Conservation (phyloP, 805 yeast species). For the Zygoascus ofunaensis region DNA sequence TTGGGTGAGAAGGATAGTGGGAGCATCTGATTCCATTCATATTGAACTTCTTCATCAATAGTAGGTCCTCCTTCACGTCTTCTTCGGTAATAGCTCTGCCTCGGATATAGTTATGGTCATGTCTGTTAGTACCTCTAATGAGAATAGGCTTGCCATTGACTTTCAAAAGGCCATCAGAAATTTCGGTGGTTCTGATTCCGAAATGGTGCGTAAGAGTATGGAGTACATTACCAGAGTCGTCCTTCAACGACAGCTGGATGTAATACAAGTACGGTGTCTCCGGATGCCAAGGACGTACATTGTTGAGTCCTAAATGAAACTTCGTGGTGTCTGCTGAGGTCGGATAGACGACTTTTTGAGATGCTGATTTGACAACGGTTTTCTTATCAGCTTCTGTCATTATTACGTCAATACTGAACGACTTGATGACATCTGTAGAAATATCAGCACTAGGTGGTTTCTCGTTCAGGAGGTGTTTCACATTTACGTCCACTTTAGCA, state of each 20-base stretch:
- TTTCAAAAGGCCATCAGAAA: slow-evolving; percentile 22
- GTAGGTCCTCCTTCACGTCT: slow-evolving; percentile 27
- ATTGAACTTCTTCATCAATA: slow-evolving; percentile 30
- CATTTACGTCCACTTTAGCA: not conserved
- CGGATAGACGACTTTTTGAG: not conserved
- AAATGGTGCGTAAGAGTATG: slow-evolving; percentile 20
- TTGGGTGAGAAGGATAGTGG: slow-evolving; percentile 33
- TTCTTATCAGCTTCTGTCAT: not conserved
- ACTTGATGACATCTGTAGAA: not conserved
- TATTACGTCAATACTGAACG: not conserved
- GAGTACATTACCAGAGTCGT: slow-evolving; percentile 6
- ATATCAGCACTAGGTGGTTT: not conserved
- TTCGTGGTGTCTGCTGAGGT: not conserved
- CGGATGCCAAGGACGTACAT: slow-evolving; percentile 30
- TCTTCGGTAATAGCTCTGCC: slow-evolving; percentile 33
- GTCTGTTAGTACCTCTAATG: slow-evolving; percentile 31
- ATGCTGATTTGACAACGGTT: not conserved
- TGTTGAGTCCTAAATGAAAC: slow-evolving; percentile 7
- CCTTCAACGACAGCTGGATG: slow-evolving; percentile 15
- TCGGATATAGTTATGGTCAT: slow-evolving; percentile 29
- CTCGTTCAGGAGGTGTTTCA: not conserved
- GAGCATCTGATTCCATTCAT: slow-evolving; percentile 32
- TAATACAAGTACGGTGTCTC: slow-evolving; percentile 28
- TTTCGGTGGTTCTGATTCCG: slow-evolving; percentile 27
- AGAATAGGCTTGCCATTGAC: slow-evolving; percentile 28